phyloP scores from a whole-genome alignment of 495 filamentous ascomycete genomes.

The Acidomyces sp. region DNA sequence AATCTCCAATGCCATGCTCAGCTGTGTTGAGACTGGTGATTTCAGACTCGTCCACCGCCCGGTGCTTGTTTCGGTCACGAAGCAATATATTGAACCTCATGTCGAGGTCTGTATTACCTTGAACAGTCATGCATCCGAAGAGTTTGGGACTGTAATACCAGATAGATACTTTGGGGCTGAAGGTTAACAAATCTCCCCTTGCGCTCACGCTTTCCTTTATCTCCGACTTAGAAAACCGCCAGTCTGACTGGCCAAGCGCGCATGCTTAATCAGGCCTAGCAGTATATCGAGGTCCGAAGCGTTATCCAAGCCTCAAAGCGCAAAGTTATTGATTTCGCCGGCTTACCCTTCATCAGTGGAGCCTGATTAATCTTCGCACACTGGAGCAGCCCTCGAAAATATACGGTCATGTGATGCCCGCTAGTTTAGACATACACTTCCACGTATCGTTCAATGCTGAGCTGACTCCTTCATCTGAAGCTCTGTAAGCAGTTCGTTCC shows the following conservation, averaged over 20 bases:
- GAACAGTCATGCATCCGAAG: neutral
- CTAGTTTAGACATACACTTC: too few species aligned
- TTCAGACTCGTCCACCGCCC: neutral
- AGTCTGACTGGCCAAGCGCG: conserved; percentile 2
- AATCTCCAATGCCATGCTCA: neutral
- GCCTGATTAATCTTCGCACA: neutral
- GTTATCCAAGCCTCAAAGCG: too few species aligned
- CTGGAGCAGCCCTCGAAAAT: too few species aligned
- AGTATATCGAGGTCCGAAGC: conserved; percentile 1
- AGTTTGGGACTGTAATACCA: too few species aligned
- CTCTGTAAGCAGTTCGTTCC: too few species aligned
- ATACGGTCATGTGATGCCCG: too few species aligned
- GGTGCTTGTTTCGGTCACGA: neutral
- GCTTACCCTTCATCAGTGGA: neutral
- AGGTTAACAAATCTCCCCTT: too few species aligned
- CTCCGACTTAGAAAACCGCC: conserved; percentile 1
- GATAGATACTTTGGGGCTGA: too few species aligned
- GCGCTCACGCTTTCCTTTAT: too few species aligned
- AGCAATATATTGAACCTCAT: neutral
- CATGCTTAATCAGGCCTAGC: conserved; percentile 3
- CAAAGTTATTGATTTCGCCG: too few species aligned
- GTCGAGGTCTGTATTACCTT: neutral
- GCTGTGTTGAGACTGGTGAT: neutral
- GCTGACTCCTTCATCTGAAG: too few species aligned
- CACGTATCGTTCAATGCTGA: too few species aligned